phyloP scores from a whole-genome alignment of 257 asterid species.

The Solanum sitiens region DNA sequence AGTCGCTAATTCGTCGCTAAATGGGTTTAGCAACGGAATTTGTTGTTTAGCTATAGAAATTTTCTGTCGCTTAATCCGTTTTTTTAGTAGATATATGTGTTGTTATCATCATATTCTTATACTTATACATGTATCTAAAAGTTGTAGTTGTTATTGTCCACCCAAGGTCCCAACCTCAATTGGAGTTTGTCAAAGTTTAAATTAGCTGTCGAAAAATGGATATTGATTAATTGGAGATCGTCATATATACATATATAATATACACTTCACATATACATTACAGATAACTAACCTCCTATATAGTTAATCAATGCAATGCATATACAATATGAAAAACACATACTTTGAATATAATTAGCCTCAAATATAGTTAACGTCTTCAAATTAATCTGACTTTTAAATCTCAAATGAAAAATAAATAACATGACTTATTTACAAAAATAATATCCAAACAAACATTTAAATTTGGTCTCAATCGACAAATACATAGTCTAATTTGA shows the following conservation, averaged over 20 bases:
- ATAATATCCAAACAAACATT: too few species aligned
- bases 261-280: not conserved
- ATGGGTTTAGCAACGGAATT: accelerated
- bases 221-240: not conserved
- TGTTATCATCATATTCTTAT: not conserved
- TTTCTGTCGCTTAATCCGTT: too few species aligned
- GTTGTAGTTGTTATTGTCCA: not conserved
- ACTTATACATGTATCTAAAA: not conserved
- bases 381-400: too few species aligned
- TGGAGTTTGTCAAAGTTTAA: not conserved
- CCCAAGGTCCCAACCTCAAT: not conserved
- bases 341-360: not conserved
- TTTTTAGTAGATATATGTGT: too few species aligned
- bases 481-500: too few species aligned
- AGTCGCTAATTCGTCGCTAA: too few species aligned
- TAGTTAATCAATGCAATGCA: not conserved
- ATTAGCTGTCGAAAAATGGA: not conserved
- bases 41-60: too few species aligned
- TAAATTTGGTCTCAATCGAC: too few species aligned
- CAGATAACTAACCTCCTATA: not conserved
- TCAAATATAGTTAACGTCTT: not conserved
- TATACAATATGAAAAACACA: not conserved
- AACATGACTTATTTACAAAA: too few species aligned
- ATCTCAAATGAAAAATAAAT: too few species aligned
- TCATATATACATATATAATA: not conserved